These are phyloP conservation scores for Allomyces javanicus DNA, from an alignment of 192 early-diverging fungal species.

Conservation along the genomic window DNA sequence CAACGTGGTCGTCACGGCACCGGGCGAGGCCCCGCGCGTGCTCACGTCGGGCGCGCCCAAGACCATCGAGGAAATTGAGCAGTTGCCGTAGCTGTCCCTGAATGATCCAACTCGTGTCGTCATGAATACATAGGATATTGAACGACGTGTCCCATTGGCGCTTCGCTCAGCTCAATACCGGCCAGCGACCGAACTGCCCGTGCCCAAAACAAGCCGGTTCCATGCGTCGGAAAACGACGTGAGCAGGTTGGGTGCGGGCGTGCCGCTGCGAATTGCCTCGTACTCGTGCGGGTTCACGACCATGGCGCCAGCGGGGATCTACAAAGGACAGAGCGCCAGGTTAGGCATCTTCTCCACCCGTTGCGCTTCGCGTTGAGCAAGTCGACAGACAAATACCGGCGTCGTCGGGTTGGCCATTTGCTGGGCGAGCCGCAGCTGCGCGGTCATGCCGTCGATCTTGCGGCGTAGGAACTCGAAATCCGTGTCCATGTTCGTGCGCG, in stretches of 20 bases:
- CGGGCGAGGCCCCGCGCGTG: conserved; percentile 30
- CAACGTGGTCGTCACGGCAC: conserved; percentile 63
- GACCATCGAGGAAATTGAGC: conserved; percentile 61
- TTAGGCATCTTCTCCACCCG: not conserved
- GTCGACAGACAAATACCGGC: not conserved
- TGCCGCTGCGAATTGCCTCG: not conserved
- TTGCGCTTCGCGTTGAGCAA: too few relatives aligned
- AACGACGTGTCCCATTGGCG: too few relatives aligned
- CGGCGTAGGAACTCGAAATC: not conserved
- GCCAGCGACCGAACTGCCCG: not conserved
- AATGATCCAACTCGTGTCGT: too few relatives aligned
- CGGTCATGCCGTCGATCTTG: not conserved
- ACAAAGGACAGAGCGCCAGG: not conserved
- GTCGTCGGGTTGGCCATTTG: not conserved
- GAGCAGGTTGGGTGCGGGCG: not conserved
- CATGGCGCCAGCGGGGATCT: not conserved
- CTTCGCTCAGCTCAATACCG: not conserved
- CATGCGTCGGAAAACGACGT: not conserved
- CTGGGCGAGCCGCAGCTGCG: not conserved
- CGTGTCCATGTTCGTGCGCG: not conserved
- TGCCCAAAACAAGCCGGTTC: not conserved
- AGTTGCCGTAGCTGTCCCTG: not conserved
- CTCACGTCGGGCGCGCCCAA: conserved; percentile 61
- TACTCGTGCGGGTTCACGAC: not conserved
- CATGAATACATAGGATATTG: too few relatives aligned